Percentiles rank a stretch among this genome's conserved stretches.
These are phyloP conservation scores for Blumeria graminis DNA, from an alignment of 2,329 filamentous ascomycete genomes.

Conservation along the genomic window DNA sequence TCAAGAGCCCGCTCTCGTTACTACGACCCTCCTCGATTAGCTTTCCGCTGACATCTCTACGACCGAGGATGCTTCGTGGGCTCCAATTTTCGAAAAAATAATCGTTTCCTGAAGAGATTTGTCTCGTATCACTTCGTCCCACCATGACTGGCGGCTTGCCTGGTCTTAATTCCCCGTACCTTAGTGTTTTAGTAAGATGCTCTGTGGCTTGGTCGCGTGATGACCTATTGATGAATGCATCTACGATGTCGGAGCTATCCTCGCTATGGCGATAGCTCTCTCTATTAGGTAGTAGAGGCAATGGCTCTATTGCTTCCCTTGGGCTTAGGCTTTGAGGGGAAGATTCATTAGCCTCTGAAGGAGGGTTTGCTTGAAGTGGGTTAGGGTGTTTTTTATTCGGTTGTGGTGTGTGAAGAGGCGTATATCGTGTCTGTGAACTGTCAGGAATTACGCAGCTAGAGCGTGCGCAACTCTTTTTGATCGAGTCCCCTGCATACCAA, in stretches of 20 bases:
- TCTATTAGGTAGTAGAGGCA: constrained; percentile 23
- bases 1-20: constrained; percentile 8
- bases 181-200: not conserved
- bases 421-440: constrained; percentile 7
- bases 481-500: constrained; percentile 14
- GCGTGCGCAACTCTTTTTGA: constrained; percentile 10
- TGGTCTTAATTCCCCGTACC: constrained; percentile 31
- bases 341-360: constrained; percentile 1
- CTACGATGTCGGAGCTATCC: constrained; percentile 19
- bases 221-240: constrained; percentile 18
- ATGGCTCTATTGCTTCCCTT: constrained; percentile 7
- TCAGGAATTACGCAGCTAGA: constrained; percentile 11
- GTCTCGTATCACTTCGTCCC: constrained; percentile 18
- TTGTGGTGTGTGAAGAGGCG: constrained; percentile 20
- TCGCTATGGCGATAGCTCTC: constrained; percentile 18
- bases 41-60: constrained; percentile 48
- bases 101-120: constrained; percentile 36
- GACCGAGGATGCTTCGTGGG: constrained; percentile 4
- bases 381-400: constrained; percentile 20
- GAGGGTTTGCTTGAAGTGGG: constrained; percentile 28
- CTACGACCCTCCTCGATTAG: constrained; percentile 40
- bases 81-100: constrained; percentile 8
- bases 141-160: constrained; percentile 29
- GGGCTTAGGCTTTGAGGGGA: too few species aligned
- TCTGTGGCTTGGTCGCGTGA: constrained; percentile 8